phyloP scores from a whole-genome alignment of 2,329 filamentous ascomycete species.

The Basipetospora chlamydospora region DNA sequence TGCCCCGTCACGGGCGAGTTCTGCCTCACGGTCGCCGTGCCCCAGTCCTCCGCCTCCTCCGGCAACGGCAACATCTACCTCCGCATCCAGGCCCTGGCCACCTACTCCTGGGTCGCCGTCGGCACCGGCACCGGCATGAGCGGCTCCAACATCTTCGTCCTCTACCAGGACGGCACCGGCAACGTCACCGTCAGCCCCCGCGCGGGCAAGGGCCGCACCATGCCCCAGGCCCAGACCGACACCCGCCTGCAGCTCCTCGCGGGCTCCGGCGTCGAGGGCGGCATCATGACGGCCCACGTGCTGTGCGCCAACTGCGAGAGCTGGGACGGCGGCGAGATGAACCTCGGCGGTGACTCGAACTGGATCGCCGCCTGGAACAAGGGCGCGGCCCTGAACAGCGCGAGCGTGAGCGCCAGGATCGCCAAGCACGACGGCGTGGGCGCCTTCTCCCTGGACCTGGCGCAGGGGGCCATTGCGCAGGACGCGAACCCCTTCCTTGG shows the following conservation, averaged over 20 bases:
- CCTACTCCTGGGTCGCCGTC: slow-evolving; percentile 41
- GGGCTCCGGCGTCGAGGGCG: slow-evolving; percentile 39
- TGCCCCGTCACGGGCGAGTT: slow-evolving; percentile 28
- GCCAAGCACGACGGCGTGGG: slow-evolving; percentile 28
- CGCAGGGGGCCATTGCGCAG: slow-evolving; percentile 26
- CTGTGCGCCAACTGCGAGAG: slow-evolving; percentile 36
- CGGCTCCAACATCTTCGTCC: slow-evolving; percentile 45
- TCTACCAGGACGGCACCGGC: slow-evolving; percentile 42
- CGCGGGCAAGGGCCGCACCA: slow-evolving; percentile 27
- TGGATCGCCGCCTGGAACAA: slow-evolving; percentile 44
- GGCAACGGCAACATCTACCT: slow-evolving; percentile 44
- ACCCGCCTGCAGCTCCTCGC: slow-evolving; percentile 36
- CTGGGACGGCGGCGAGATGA: slow-evolving; percentile 28
- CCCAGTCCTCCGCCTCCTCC: slow-evolving; percentile 29
- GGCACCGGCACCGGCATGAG: slow-evolving; percentile 41
- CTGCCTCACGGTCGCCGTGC: slow-evolving; percentile 43
- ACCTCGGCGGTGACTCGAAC: slow-evolving; percentile 23
- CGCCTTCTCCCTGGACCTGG: slow-evolving; percentile 33
- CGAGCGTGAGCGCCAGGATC: slow-evolving; percentile 24
- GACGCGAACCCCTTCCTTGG: slow-evolving; percentile 38
- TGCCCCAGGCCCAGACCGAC: slow-evolving; percentile 30
- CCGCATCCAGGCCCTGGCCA: slow-evolving; percentile 39
- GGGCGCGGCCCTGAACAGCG: slow-evolving; percentile 29
- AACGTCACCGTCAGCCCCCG: slow-evolving; percentile 50
- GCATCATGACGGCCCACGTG: slow-evolving; percentile 46